These are phyloP conservation scores for Actinomortierella ambigua DNA, from an alignment of 371 early-diverging fungal species.

Conservation along the genomic window DNA sequence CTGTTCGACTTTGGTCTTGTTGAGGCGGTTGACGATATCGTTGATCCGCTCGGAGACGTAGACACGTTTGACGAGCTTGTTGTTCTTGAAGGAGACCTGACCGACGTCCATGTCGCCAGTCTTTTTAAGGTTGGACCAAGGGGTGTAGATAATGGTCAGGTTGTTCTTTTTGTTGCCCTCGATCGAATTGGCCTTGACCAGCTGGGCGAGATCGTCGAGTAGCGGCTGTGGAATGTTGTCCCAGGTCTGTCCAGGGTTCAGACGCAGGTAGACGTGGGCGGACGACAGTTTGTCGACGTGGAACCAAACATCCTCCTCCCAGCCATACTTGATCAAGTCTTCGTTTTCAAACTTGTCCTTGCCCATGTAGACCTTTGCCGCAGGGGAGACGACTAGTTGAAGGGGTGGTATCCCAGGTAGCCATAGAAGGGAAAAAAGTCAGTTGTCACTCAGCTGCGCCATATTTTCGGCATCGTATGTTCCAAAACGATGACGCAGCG, in stretches of 20 bases:
- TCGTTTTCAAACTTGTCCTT: slow-evolving; percentile 98
- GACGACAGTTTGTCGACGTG: slow-evolving; percentile 97
- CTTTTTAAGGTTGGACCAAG: slow-evolving; percentile 93
- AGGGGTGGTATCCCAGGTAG: not conserved
- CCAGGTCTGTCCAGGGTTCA: slow-evolving; percentile 78
- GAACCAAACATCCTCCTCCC: slow-evolving; percentile 95
- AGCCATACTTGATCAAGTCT: slow-evolving; percentile 94
- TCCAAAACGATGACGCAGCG: no score
- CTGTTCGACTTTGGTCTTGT: slow-evolving; percentile 87
- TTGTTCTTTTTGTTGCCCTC: slow-evolving; percentile 72
- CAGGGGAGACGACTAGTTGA: slow-evolving; percentile 68
- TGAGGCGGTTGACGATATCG: slow-evolving; percentile 88
- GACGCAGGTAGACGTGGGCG: slow-evolving; percentile 95
- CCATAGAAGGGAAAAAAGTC: not conserved
- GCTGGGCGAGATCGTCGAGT: slow-evolving; percentile 88
- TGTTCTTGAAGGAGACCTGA: slow-evolving; percentile 91
- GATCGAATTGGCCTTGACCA: slow-evolving; percentile 96
- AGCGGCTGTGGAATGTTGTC: slow-evolving; percentile 76
- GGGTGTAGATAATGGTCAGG: slow-evolving; percentile 92
- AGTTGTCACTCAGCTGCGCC: no score
- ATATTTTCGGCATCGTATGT: no score
- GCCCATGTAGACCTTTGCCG: slow-evolving; percentile 93
- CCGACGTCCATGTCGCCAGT: slow-evolving; percentile 94
- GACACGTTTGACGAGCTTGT: slow-evolving; percentile 79
- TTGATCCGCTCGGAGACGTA: slow-evolving; percentile 80